Evolutionary conservation across 2,329 filamentous ascomycete genomes (phyloP).

Genomic region (Verticillium longisporum): DNA sequence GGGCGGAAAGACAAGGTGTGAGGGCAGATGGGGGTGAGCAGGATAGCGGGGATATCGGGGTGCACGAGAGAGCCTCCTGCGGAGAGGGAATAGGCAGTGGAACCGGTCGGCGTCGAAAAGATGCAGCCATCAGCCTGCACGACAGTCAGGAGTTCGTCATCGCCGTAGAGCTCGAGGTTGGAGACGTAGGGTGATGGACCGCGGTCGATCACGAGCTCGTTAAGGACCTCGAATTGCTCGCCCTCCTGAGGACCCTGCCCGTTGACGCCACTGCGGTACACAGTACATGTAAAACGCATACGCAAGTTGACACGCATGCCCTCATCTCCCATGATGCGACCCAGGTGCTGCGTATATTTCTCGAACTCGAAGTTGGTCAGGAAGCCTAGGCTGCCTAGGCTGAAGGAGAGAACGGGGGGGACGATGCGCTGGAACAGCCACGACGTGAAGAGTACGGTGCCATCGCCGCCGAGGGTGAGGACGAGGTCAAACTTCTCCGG

Average conservation of each 20-base stretch:
- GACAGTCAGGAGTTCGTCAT: constrained; percentile 89
- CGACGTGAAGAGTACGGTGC: constrained; percentile 80
- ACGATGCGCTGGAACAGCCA: constrained; percentile 91
- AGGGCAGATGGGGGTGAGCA: constrained; percentile 94
- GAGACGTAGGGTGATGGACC: constrained; percentile 96
- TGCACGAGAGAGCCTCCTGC: constrained; percentile 94
- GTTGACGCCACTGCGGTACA: constrained; percentile 65
- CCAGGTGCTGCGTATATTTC: constrained; percentile 78
- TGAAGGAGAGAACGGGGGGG: constrained; percentile 78
- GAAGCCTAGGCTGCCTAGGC: constrained; percentile 79
- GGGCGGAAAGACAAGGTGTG: constrained; percentile 95
- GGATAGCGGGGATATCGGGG: constrained; percentile 92
- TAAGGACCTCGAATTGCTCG: constrained; percentile 96
- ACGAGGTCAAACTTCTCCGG: constrained; percentile 96
- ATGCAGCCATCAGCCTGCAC: constrained; percentile 97
- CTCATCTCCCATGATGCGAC: constrained; percentile 83
- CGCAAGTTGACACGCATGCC: constrained; percentile 97
- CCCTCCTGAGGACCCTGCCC: constrained; percentile 71
- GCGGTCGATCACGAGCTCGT: constrained; percentile 96
- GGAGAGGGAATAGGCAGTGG: constrained; percentile 92
- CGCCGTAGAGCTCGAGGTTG: constrained; percentile 91
- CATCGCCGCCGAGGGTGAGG: constrained; percentile 78
- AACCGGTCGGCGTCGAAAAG: constrained; percentile 91
- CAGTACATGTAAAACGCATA: constrained; percentile 98
- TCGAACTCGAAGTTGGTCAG: constrained; percentile 84